These are phyloP conservation scores for Zoysia pacifica DNA, from an alignment of 176 grass and related monocot genomes.

Conservation along the genomic window DNA sequence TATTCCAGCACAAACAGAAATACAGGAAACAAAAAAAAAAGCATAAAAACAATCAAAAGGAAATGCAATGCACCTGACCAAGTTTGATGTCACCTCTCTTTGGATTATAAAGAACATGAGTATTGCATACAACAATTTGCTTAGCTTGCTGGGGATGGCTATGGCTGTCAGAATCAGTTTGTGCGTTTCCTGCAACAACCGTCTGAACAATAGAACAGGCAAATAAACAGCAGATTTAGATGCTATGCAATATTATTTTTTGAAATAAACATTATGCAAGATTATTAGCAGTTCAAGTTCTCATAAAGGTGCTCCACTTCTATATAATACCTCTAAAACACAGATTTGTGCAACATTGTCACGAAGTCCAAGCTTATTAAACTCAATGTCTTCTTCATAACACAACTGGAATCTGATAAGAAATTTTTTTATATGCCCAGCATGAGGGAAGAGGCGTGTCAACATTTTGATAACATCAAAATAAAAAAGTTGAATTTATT, in stretches of 20 bases:
- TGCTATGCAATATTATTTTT: conserved; percentile 16
- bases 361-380: conserved; percentile 77
- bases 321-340: conserved; percentile 80
- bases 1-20: background rate
- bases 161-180: conserved; percentile 59
- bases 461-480: conserved; percentile 15
- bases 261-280: conserved; percentile 8
- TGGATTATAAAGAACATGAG: conserved; percentile 93
- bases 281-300: conserved; percentile 24
- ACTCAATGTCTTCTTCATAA: conserved; percentile 80
- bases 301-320: conserved; percentile 25
- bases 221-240: conserved; percentile 34
- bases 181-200: conserved; percentile 36
- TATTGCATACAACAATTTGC: conserved; percentile 82
- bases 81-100: conserved; percentile 97
- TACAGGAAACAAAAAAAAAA: conserved; percentile 21
- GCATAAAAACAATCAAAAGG: conserved; percentile 11
- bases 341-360: conserved; percentile 96
- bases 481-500: conserved; percentile 10
- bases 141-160: conserved; percentile 49
- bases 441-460: conserved; percentile 7
- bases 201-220: conserved; percentile 53
- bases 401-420: conserved; percentile 73
- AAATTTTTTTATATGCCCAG: conserved; percentile 14
- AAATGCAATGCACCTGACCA: conserved; percentile 65